Percentiles rank a stretch among this genome's conserved stretches.
Conservation (phyloP, 352 stramenopile genomes). For the Pythium guiyangense region DNA sequence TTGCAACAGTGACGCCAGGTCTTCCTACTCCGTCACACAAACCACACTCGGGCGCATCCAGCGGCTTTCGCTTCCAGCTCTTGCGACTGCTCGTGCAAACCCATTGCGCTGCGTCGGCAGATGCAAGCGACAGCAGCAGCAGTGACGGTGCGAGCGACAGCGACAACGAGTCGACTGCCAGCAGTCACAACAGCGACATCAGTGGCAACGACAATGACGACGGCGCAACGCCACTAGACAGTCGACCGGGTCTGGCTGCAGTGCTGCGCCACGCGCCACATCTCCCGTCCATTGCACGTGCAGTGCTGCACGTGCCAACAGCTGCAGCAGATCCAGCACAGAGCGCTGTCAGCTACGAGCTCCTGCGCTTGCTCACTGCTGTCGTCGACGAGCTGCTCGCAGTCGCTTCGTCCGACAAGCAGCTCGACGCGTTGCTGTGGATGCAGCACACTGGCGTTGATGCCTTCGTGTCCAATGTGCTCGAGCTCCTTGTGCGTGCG, state of each 20-base stretch:
- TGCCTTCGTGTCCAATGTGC: neutral
- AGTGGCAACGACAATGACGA: neutral
- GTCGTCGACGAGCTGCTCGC: constrained; percentile 17
- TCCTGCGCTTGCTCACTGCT: constrained; percentile 28
- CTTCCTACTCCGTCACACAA: neutral
- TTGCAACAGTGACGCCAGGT: too few relatives aligned
- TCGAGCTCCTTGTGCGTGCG: neutral
- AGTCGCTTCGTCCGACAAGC: neutral
- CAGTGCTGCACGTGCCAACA: neutral
- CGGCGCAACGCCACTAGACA: neutral
- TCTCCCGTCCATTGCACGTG: neutral
- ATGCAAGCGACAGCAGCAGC: constrained; percentile 1
- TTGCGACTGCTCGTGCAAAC: constrained; percentile 33
- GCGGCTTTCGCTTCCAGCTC: constrained; percentile 45
- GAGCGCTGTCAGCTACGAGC: constrained; percentile 3
- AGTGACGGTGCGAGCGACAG: too few relatives aligned
- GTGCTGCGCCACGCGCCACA: neutral
- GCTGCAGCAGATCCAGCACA: too few relatives aligned
- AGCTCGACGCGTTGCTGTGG: neutral
- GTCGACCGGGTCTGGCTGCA: neutral
- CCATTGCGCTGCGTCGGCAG: neutral
- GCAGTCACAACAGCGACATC: too few relatives aligned
- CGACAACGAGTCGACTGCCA: neutral
- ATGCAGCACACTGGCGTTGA: neutral
- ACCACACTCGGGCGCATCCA: constrained; percentile 4